Evolutionary conservation across 345 rosid genomes (phyloP).

Genomic region (Ricinus communis): DNA sequence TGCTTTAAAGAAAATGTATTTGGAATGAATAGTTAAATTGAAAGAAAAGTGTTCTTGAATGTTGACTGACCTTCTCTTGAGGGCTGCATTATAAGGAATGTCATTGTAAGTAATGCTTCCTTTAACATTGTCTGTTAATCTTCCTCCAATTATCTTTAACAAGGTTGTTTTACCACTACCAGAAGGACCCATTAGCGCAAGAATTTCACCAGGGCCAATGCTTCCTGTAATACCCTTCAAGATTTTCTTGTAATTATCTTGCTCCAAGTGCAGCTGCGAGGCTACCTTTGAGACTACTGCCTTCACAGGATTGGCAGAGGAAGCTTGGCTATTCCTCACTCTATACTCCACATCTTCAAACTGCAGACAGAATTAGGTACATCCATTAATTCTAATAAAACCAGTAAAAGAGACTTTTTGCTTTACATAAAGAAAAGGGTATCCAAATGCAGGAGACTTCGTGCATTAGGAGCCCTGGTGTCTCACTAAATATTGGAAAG

Average conservation of each 20-base stretch:
- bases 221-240: slow-evolving; percentile 88
- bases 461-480: too few species aligned
- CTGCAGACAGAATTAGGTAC: slow-evolving; percentile 33
- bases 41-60: neutral
- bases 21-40: neutral
- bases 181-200: slow-evolving; percentile 97
- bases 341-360: slow-evolving; percentile 85
- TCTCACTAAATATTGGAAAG: neutral
- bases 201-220: slow-evolving; percentile 87
- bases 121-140: slow-evolving; percentile 61
- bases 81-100: slow-evolving; percentile 60
- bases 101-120: slow-evolving; percentile 85
- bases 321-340: slow-evolving; percentile 49
- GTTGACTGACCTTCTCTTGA: slow-evolving; percentile 65
- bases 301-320: slow-evolving; percentile 54
- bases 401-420: neutral
- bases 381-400: neutral
- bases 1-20: too few species aligned
- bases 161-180: slow-evolving; percentile 97
- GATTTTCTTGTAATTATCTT: slow-evolving; percentile 69
- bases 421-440: too few species aligned
- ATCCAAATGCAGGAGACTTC: too few species aligned
- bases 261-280: slow-evolving; percentile 49
- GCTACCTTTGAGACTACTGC: slow-evolving; percentile 68
- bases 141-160: slow-evolving; percentile 84